phyloP scores from a whole-genome alignment of 106 monocot species.

The Narthecium ossifragum region DNA sequence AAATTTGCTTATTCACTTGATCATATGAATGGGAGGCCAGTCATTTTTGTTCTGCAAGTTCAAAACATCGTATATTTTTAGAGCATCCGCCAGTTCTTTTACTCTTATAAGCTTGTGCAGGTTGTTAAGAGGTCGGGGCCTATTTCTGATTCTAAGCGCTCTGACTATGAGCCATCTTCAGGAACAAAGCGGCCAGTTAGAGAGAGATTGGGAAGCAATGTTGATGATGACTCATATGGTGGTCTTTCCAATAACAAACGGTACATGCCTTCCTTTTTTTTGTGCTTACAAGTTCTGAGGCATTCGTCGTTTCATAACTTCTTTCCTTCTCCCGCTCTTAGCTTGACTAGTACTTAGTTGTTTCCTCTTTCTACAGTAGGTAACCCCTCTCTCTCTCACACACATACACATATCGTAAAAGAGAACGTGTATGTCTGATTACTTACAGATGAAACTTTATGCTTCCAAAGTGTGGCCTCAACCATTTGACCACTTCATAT shows the following conservation, averaged over 20 bases:
- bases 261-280: conserved; percentile 8
- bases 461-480: too few species aligned
- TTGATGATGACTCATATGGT: conserved; percentile 13
- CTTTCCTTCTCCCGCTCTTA: too few species aligned
- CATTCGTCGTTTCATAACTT: too few species aligned
- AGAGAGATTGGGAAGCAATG: conserved; percentile 46
- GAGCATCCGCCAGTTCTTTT: not conserved
- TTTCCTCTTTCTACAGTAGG: too few species aligned
- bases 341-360: too few species aligned
- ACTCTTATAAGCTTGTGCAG: conserved; percentile 15
- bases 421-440: too few species aligned
- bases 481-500: too few species aligned
- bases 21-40: too few species aligned
- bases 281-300: too few species aligned
- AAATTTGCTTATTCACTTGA: not conserved
- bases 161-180: conserved; percentile 20
- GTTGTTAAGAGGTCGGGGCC: conserved; percentile 54
- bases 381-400: too few species aligned
- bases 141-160: conserved; percentile 17
- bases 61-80: not conserved
- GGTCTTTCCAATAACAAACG: conserved; percentile 30
- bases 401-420: too few species aligned
- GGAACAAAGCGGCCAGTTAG: conserved; percentile 40
- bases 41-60: not conserved
- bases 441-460: too few species aligned